Percentiles rank a stretch among this genome's conserved stretches.
Evolutionary conservation across 2,329 filamentous ascomycete species (phyloP).

Genomic region (Thelonectria discophora): DNA sequence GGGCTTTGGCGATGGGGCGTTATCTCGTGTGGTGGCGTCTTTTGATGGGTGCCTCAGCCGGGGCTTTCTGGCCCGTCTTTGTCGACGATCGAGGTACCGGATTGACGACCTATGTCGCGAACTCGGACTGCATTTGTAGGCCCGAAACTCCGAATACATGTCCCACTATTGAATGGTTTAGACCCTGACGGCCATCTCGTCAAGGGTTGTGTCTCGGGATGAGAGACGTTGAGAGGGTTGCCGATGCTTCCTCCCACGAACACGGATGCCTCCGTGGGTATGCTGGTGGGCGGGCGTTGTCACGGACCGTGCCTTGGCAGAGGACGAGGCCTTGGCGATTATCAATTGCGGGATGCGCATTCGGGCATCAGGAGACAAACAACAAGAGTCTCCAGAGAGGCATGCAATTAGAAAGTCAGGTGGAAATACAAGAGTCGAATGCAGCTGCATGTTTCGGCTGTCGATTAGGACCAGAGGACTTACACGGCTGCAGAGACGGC

Average conservation of each 20-base stretch:
- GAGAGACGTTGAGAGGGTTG: background rate
- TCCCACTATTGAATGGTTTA: conserved; percentile 9
- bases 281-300: conserved; percentile 8
- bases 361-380: conserved; percentile 7
- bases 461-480: background rate
- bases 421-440: background rate
- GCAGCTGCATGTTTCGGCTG: conserved; percentile 1
- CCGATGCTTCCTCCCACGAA: conserved; percentile 2
- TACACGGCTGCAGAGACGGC: background rate
- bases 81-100: too few species aligned
- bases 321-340: conserved; percentile 12
- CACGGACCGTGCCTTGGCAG: conserved; percentile 17
- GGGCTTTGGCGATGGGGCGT: conserved; percentile 7
- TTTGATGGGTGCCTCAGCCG: conserved; percentile 1
- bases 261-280: conserved; percentile 14
- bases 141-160: background rate
- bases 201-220: conserved; percentile 19
- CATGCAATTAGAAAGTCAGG: background rate
- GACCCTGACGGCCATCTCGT: conserved; percentile 12
- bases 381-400: conserved; percentile 1
- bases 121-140: background rate
- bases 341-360: conserved; percentile 3
- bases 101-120: background rate
- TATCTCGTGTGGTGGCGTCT: conserved; percentile 10
- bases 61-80: background rate